Evolutionary conservation across 768 basidiomycete species (phyloP).

Genomic region (Amanita rubescens): DNA sequence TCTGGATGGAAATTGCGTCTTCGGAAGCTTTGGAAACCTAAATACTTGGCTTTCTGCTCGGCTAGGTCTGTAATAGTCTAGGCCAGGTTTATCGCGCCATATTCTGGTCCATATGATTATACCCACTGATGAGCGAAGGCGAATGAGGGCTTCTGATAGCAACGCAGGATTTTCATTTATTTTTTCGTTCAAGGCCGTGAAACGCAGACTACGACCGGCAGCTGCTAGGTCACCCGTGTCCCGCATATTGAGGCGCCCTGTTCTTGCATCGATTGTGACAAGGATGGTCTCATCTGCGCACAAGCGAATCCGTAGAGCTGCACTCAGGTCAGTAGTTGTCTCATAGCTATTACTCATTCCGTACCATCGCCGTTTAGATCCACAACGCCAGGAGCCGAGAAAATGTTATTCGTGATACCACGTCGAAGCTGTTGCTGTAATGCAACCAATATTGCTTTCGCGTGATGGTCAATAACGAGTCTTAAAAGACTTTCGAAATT

Average conservation of each 20-base stretch:
- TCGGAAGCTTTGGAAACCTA: conserved; percentile 73
- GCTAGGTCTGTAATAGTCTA: conserved; percentile 79
- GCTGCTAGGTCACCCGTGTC: conserved; percentile 80
- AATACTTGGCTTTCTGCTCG: conserved; percentile 79
- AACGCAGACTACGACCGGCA: conserved; percentile 63
- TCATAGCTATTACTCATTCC: conserved; percentile 6
- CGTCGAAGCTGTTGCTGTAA: conserved; percentile 50
- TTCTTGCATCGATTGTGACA: conserved; percentile 72
- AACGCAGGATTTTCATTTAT: conserved; percentile 65
- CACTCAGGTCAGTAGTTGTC: not conserved
- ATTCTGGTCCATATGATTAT: not conserved
- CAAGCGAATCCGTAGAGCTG: conserved; percentile 57
- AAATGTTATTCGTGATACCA: conserved; percentile 44
- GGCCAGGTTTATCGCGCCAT: not conserved
- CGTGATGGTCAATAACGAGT: conserved; percentile 58
- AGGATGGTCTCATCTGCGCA: conserved; percentile 73
- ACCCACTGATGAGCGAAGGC: conserved; percentile 58
- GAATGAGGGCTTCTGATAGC: conserved; percentile 49
- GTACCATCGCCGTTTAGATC: conserved; percentile 49
- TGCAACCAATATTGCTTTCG: conserved; percentile 48
- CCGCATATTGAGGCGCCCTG: conserved; percentile 68
- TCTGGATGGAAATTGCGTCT: conserved; percentile 58
- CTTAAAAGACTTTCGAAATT: conserved; percentile 69
- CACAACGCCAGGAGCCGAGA: conserved; percentile 56
- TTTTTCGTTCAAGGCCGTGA: conserved; percentile 46